Conservation (phyloP, 1,139 yeast genomes). For the Blastobotrys serpentis region DNA sequence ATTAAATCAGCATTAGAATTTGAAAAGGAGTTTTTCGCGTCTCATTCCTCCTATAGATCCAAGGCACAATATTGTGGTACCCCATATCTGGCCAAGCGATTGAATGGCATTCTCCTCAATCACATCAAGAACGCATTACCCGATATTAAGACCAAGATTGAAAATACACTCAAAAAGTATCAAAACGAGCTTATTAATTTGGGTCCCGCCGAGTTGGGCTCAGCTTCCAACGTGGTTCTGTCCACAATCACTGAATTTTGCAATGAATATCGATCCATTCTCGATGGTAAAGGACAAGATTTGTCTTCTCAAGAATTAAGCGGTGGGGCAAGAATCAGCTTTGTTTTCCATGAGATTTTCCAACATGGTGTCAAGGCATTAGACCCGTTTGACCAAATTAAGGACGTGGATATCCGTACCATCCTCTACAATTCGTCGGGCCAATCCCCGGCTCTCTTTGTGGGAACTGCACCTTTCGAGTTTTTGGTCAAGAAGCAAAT, state of each 20-base stretch:
- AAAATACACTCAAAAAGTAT: constrained; percentile 83
- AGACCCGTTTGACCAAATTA: constrained; percentile 96
- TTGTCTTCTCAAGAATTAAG: constrained; percentile 81
- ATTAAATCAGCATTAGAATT: constrained; percentile 84
- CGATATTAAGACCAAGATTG: constrained; percentile 89
- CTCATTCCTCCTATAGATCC: constrained; percentile 91
- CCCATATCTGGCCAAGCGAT: constrained; percentile 89
- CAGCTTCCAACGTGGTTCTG: constrained; percentile 84
- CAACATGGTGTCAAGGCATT: constrained; percentile 88
- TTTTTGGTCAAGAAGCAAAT: constrained; percentile 94
- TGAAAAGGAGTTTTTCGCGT: constrained; percentile 78
- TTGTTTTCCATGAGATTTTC: constrained; percentile 95
- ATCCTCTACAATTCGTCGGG: constrained; percentile 91
- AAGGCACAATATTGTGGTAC: constrained; percentile 95
- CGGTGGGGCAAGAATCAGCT: constrained; percentile 95
- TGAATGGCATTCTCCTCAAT: constrained; percentile 83
- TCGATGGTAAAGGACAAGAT: constrained; percentile 89
- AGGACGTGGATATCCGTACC: constrained; percentile 96
- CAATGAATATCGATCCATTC: constrained; percentile 79
- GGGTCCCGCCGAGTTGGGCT: constrained; percentile 78
- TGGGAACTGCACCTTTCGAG: constrained; percentile 95
- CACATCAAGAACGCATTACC: constrained; percentile 95
- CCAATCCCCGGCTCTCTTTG: constrained; percentile 92
- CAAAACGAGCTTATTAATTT: constrained; percentile 72
- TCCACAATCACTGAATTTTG: constrained; percentile 88